Base-by-base conservation (phyloP, 192 early-diverging fungal genomes). In the Phycomyces blakesleeanus region DNA sequence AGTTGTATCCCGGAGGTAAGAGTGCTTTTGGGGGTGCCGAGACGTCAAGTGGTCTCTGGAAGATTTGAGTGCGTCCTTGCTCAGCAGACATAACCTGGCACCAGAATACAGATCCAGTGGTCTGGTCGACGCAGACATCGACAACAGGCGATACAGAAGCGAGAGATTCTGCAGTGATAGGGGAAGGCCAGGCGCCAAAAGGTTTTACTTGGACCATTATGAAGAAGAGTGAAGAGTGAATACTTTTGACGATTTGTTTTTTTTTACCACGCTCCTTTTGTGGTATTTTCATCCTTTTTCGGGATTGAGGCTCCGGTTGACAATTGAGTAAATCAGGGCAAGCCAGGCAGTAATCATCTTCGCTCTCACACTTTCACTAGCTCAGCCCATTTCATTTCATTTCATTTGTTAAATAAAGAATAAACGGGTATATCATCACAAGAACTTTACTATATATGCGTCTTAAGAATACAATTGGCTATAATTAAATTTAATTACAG, bases 1-100 rank as follows among this genome's bases (percentile, higher is more conserved):
- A 83, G 51, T 83, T 82, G 76, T 83, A 88, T 9, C 75, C 68
- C 0, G 60, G 55, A 2, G 83, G 77, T 1, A 76, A 61, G 5
- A 79, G 38, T 11, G 76, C 81, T 0, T 64, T 22, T 8, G 72
- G 66, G 12, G 58, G n/a, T 6, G 55, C 67, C 1, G 15, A 20
- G 11, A 55, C 55, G 11, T 56, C 59, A 2, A 61, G 21, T 8
- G 44, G 40, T 8, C 49, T 64, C 10, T 52, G 39, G 24, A 69
- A 69, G 8, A 74, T 57, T 59, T 61, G 61, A 16, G 51, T 67
- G 16, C 67, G 62, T 11, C 73, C 73, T 3, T 64, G 37, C 44
- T 69, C 67, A 2, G 62, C 29, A 0, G 67, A 29, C 14, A 69
- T 40, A 8, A 57, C 11, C 25, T 59, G 18, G 8, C 18, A 22